These are phyloP conservation scores for Ganoderma lingzhi DNA, from an alignment of 1,284 basidiomycete species.

Conservation along the genomic window DNA sequence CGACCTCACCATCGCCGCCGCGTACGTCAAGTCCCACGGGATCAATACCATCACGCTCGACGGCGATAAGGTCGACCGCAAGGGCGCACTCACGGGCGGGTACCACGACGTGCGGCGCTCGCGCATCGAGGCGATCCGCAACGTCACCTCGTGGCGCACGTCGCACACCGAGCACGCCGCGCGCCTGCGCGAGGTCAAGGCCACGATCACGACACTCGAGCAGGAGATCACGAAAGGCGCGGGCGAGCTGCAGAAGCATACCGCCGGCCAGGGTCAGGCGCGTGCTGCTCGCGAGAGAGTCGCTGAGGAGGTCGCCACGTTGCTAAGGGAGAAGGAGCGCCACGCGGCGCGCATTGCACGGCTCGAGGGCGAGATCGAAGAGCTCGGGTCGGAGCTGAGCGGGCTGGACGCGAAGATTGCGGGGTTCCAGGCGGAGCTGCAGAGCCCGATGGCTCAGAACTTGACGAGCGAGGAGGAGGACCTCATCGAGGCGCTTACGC, in stretches of 20 bases:
- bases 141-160: slow-evolving; percentile 79
- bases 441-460: slow-evolving; percentile 78
- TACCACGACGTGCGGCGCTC: slow-evolving; percentile 94
- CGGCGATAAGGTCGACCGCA: slow-evolving; percentile 97
- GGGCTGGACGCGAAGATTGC: slow-evolving; percentile 65
- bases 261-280: slow-evolving; percentile 77
- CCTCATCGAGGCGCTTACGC: slow-evolving; percentile 75
- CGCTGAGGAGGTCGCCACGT: slow-evolving; percentile 66
- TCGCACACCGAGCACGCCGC: slow-evolving; percentile 76
- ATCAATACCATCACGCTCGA: slow-evolving; percentile 98
- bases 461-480: slow-evolving; percentile 80
- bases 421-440: slow-evolving; percentile 79
- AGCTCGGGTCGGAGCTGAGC: slow-evolving; percentile 76
- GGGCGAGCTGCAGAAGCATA: slow-evolving; percentile 79
- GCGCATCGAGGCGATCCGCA: slow-evolving; percentile 88
- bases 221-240: slow-evolving; percentile 86
- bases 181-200: slow-evolving; percentile 79
- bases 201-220: slow-evolving; percentile 76
- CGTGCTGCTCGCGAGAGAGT: slow-evolving; percentile 75
- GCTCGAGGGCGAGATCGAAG: slow-evolving; percentile 75
- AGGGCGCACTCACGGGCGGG: slow-evolving; percentile 95
- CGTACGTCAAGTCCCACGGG: slow-evolving; percentile 93
- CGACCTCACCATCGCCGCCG: slow-evolving; percentile 91
- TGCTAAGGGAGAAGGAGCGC: slow-evolving; percentile 79
- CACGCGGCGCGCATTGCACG: slow-evolving; percentile 67